phyloP scores from a whole-genome alignment of 164 flowering plant species.

The Liriodendron chinense region DNA sequence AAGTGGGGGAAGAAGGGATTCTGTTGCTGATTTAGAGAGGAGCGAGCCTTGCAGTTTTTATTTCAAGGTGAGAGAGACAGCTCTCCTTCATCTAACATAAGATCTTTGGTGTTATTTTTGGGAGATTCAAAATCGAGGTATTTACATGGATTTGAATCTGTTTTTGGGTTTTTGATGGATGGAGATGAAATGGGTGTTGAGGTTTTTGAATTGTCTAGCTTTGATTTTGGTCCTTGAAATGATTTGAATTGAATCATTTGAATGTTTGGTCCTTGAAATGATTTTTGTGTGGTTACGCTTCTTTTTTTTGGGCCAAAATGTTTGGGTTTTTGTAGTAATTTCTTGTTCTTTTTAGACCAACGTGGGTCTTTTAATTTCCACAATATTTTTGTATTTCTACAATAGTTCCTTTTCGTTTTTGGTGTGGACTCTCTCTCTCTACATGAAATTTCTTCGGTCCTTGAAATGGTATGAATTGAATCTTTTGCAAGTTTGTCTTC shows the following conservation, averaged over 20 bases:
- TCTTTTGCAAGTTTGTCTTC: too few species aligned
- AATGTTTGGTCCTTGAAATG: background rate
- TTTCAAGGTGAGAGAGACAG: background rate
- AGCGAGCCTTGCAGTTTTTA: background rate
- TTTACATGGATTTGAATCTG: background rate
- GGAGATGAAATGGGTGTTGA: conserved; percentile 2
- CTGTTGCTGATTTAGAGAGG: background rate
- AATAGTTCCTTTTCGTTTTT: too few species aligned
- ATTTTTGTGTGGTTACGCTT: background rate
- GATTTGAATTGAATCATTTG: background rate
- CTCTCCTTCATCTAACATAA: background rate
- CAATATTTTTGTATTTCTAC: too few species aligned
- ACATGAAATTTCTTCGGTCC: background rate
- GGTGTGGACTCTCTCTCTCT: background rate
- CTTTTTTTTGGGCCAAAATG: background rate
- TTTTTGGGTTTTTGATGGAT: background rate
- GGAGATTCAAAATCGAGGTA: background rate
- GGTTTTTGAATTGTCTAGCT: background rate
- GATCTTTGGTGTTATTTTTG: background rate
- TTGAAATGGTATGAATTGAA: too few species aligned
- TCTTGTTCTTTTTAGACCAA: too few species aligned
- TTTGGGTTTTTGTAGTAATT: too few species aligned
- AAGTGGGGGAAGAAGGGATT: conserved; percentile 1
- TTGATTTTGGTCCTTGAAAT: background rate
- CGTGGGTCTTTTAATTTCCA: too few species aligned